A percentile compares a stretch with the other conserved stretches of the same genome.
Evolutionary conservation across 2,329 filamentous ascomycete species (phyloP).

Genomic region (Talaromyces rugulosus): DNA sequence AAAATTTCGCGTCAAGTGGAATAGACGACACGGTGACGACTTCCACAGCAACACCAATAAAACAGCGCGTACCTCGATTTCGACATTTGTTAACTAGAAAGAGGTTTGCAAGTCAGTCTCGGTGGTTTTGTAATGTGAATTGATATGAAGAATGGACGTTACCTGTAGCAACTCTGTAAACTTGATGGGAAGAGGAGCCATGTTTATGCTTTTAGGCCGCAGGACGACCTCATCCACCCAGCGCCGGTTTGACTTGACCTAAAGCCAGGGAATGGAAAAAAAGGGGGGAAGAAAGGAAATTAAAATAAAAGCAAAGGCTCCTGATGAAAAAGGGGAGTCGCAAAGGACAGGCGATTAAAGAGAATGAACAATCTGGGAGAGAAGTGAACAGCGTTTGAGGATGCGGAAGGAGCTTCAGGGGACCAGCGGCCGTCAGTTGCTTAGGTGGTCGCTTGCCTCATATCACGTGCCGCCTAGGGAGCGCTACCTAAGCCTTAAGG

Average conservation of each 20-base stretch:
- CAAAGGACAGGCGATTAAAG: conserved; percentile 9
- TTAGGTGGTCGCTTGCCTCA: conserved; percentile 15
- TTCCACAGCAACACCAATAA: neutral
- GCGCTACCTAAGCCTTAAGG: neutral
- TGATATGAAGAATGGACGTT: conserved; percentile 35
- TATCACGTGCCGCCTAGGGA: conserved; percentile 8
- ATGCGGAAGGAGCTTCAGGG: conserved; percentile 16
- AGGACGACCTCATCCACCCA: conserved; percentile 40
- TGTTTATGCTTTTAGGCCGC: conserved; percentile 42
- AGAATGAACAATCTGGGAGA: conserved; percentile 4
- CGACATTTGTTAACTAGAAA: conserved; percentile 49
- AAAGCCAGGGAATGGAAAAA: conserved; percentile 1
- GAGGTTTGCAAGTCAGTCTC: conserved; percentile 28
- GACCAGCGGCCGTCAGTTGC: conserved; percentile 10
- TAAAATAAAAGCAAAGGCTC: conserved; percentile 10
- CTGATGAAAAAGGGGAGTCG: conserved; percentile 3
- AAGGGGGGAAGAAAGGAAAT: neutral
- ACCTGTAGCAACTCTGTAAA: conserved; percentile 87
- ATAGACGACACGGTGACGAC: neutral
- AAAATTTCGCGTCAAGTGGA: neutral
- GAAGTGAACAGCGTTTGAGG: conserved; percentile 9
- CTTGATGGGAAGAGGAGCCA: conserved; percentile 76
- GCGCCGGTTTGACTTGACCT: conserved; percentile 22
- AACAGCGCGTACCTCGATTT: conserved; percentile 47
- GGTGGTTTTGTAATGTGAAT: neutral